A percentile compares a stretch with the other conserved stretches of the same genome.
These are phyloP conservation scores for Warburgia ugandensis DNA, from an alignment of 164 flowering plant species.

Conservation along the genomic window DNA sequence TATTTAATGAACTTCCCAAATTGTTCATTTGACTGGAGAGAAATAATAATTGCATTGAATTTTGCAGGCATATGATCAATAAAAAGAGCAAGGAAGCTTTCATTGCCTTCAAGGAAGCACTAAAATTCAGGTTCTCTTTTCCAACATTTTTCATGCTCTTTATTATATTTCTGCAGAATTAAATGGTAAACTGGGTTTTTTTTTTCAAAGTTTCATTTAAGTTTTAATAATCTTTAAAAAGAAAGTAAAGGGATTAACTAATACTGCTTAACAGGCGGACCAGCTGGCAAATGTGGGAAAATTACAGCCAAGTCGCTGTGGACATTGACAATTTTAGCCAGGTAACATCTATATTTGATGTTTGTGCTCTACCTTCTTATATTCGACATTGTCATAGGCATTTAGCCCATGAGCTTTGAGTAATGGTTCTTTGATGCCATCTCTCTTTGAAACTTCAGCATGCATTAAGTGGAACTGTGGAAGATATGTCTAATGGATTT, in stretches of 20 bases:
- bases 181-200: neutral
- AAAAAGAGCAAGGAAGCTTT: constrained; percentile 72
- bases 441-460: too few species aligned
- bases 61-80: constrained; percentile 71
- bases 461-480: too few species aligned
- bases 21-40: neutral
- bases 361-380: too few species aligned
- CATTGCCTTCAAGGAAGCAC: constrained; percentile 86
- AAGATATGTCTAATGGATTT: too few species aligned
- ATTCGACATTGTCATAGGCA: too few species aligned
- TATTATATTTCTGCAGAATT: neutral
- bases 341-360: constrained; percentile 34
- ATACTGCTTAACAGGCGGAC: constrained; percentile 43
- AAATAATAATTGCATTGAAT: neutral
- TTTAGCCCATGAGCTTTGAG: too few species aligned
- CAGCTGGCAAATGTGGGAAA: constrained; percentile 97
- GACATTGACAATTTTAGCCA: constrained; percentile 63
- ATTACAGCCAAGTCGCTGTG: constrained; percentile 67
- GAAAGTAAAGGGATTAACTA: neutral
- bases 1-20: too few species aligned
- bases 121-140: constrained; percentile 60
- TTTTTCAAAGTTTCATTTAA: neutral
- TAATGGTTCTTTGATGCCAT: too few species aligned
- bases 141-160: neutral
- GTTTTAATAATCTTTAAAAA: neutral